Evolutionary conservation across 495 filamentous ascomycete genomes (phyloP).

Genomic region (Penicillium odoratum): DNA sequence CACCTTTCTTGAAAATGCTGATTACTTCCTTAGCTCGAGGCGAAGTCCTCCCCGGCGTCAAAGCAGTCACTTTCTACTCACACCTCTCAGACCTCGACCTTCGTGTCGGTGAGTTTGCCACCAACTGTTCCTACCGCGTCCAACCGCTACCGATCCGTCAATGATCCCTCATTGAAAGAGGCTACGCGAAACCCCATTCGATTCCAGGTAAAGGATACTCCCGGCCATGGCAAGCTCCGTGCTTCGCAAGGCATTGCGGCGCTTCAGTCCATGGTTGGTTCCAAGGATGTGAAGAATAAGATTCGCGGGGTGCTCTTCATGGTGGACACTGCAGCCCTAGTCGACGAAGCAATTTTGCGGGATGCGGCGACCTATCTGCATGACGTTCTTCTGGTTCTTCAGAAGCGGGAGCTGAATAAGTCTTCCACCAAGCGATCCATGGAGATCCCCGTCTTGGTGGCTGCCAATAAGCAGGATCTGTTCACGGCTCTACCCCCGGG

Average conservation of each 20-base stretch:
- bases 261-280: constrained; percentile 41
- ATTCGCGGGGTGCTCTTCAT: constrained; percentile 82
- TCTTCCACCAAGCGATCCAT: constrained; percentile 56
- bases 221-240: constrained; percentile 92
- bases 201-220: constrained; percentile 84
- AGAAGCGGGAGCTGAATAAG: constrained; percentile 65
- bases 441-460: constrained; percentile 74
- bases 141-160: constrained; percentile 66
- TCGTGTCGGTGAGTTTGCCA: constrained; percentile 72
- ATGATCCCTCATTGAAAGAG: constrained; percentile 66
- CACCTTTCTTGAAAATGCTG: background rate
- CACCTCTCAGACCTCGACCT: constrained; percentile 74
- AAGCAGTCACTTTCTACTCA: constrained; percentile 59
- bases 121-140: constrained; percentile 60
- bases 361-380: constrained; percentile 80
- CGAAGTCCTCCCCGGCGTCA: constrained; percentile 32
- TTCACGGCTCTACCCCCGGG: constrained; percentile 87
- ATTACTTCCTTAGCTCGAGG: constrained; percentile 44
- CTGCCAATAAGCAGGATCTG: constrained; percentile 92
- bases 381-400: constrained; percentile 77
- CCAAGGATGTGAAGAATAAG: constrained; percentile 51
- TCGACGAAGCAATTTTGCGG: constrained; percentile 54
- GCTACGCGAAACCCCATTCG: constrained; percentile 70
- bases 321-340: constrained; percentile 77
- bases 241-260: constrained; percentile 46